phyloP scores from a whole-genome alignment of 2,329 filamentous ascomycete genomes.

The Scedosporium apiospermum region DNA sequence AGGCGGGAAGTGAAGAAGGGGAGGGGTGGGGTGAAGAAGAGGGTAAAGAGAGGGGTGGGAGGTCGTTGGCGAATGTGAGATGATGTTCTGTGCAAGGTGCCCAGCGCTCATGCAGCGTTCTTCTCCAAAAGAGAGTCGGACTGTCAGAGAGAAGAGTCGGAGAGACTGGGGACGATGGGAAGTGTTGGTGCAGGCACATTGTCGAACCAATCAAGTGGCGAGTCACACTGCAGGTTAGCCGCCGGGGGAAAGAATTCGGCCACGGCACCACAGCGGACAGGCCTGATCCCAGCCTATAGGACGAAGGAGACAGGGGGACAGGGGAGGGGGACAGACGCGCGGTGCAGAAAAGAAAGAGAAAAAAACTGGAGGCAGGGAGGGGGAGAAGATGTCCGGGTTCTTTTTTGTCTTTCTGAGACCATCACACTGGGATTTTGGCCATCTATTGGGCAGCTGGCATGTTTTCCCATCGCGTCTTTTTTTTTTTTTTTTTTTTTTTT shows the following conservation, averaged over 20 bases:
- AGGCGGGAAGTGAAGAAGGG: constrained; percentile 4
- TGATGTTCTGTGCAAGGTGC: neutral
- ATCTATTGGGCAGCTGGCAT: constrained; percentile 29
- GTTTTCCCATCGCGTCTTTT: neutral
- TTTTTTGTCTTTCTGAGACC: neutral
- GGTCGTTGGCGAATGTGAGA: neutral
- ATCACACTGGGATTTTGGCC: neutral
- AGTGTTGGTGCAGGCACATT: neutral
- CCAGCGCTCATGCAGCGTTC: neutral
- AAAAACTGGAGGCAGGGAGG: neutral
- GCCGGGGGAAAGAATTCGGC: neutral
- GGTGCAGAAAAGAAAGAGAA: neutral
- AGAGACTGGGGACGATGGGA: neutral
- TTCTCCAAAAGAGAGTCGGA: neutral
- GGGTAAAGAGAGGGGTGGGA: neutral
- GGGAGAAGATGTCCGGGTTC: neutral
- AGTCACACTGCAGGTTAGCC: constrained; percentile 21
- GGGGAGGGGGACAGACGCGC: neutral
- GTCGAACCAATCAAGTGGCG: constrained; percentile 17
- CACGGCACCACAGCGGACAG: neutral
- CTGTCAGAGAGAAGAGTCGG: neutral
- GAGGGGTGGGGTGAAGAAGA: constrained; percentile 6
- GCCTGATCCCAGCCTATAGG: neutral
- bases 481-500: too few relatives aligned
- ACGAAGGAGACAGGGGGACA: neutral